A percentile compares a stretch with the other conserved stretches of the same genome.
These are phyloP conservation scores for Boletales sp. DNA, from an alignment of 768 basidiomycete genomes.

Conservation along the genomic window DNA sequence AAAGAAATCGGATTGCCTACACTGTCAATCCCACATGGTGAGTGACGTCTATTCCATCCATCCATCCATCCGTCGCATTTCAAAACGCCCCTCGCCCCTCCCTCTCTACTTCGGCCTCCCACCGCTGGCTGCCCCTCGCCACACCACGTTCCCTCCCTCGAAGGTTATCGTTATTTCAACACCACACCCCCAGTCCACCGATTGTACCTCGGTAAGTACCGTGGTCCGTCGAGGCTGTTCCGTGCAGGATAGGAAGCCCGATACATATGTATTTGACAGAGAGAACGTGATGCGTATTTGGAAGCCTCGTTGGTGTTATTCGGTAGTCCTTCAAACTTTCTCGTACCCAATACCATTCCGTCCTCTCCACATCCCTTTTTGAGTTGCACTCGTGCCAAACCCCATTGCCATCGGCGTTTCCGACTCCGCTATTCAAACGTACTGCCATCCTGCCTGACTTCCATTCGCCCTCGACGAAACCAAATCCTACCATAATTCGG, in stretches of 20 bases:
- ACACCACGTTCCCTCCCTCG: slow-evolving; percentile 31
- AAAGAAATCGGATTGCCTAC: slow-evolving; percentile 3
- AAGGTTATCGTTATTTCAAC: slow-evolving; percentile 26
- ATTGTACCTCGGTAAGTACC: slow-evolving; percentile 20
- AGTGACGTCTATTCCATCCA: slow-evolving; percentile 12
- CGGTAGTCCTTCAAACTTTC: slow-evolving; percentile 2
- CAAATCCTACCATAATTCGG: slow-evolving; percentile 7
- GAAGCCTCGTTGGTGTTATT: slow-evolving; percentile 4
- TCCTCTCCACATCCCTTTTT: slow-evolving; percentile 18
- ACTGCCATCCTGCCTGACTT: slow-evolving; percentile 13
- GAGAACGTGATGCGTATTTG: slow-evolving; percentile 15
- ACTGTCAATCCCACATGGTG: slow-evolving; percentile 24
- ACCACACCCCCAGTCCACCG: not conserved
- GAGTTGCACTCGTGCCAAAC: slow-evolving; percentile 19
- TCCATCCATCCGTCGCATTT: slow-evolving; percentile 8
- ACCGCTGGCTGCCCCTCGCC: slow-evolving; percentile 9
- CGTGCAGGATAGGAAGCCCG: slow-evolving; percentile 6
- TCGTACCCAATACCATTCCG: slow-evolving; percentile 13
- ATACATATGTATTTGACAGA: slow-evolving; percentile 2
- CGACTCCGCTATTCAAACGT: slow-evolving; percentile 24
- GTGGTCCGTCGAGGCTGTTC: slow-evolving; percentile 13
- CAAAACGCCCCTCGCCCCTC: slow-evolving; percentile 18
- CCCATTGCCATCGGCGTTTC: slow-evolving; percentile 27
- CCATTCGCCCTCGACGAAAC: slow-evolving; percentile 13
- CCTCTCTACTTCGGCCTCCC: slow-evolving; percentile 15